phyloP scores from a whole-genome alignment of 352 stramenopile genomes.

The Globisporangium radiosum region DNA sequence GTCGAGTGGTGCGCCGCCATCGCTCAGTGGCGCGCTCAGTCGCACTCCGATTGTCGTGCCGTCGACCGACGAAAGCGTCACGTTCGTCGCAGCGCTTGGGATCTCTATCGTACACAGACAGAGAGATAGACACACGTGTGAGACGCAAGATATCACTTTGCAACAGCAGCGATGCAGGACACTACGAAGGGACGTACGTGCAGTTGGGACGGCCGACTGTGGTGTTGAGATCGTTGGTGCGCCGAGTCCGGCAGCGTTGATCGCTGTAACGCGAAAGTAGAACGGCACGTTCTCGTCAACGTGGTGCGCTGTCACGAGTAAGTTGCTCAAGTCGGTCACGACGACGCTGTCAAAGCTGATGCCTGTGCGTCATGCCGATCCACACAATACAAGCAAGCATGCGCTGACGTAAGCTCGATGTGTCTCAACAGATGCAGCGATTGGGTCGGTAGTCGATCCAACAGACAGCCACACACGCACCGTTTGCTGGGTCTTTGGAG shows the following conservation, averaged over 20 bases:
- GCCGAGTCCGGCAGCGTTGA: constrained; percentile 85
- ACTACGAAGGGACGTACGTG: constrained; percentile 31
- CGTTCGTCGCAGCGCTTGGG: constrained; percentile 50
- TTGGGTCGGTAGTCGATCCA: not conserved
- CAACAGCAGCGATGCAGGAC: too few species aligned
- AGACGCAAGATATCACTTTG: too few species aligned
- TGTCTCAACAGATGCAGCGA: too few species aligned
- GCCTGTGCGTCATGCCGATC: constrained; percentile 15
- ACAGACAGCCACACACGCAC: constrained; percentile 16
- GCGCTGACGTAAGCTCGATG: too few species aligned
- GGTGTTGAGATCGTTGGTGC: constrained; percentile 60
- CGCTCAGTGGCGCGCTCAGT: constrained; percentile 69
- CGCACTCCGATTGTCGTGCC: constrained; percentile 80
- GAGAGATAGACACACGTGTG: not conserved
- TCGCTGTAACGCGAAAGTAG: constrained; percentile 91
- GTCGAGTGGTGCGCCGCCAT: constrained; percentile 82
- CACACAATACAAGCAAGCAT: too few species aligned
- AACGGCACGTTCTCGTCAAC: constrained; percentile 94
- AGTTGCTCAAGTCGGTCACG: constrained; percentile 83
- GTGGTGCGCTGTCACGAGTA: constrained; percentile 72
- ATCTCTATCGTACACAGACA: constrained; percentile 31
- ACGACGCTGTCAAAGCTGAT: constrained; percentile 84
- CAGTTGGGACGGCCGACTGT: constrained; percentile 80
- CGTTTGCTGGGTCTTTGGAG: constrained; percentile 74
- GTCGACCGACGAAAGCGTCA: constrained; percentile 80